Evolutionary conservation across 768 basidiomycete species (phyloP).

Genomic region (Auriscalpium orientale): DNA sequence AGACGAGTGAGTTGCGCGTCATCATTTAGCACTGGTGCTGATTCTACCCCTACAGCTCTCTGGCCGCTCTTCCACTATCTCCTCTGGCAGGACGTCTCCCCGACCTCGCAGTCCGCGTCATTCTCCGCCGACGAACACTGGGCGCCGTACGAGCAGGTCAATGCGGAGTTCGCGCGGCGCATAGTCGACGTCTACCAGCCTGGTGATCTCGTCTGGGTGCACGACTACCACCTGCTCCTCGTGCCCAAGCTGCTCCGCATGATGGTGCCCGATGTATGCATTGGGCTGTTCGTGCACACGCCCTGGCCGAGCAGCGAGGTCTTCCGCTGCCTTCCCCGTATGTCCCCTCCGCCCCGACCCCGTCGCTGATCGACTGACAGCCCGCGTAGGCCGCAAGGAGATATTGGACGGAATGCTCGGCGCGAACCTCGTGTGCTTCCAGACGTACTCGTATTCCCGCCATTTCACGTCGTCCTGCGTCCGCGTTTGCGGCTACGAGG

Average conservation of each 20-base stretch:
- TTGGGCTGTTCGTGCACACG: conserved; percentile 95
- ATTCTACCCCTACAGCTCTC: conserved; percentile 46
- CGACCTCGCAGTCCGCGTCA: conserved; percentile 77
- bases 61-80: conserved; percentile 99
- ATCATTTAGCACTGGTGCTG: background rate
- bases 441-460: conserved; percentile 91
- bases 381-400: conserved; percentile 63
- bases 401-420: conserved; percentile 98
- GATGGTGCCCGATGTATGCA: conserved; percentile 55
- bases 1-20: conserved; percentile 63
- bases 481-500: conserved; percentile 93
- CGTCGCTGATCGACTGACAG: too few species aligned
- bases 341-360: conserved; percentile 23
- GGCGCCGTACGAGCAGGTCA: conserved; percentile 73
- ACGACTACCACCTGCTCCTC: conserved; percentile 94
- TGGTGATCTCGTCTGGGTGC: conserved; percentile 81
- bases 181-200: conserved; percentile 66
- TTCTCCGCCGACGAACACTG: conserved; percentile 67
- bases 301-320: conserved; percentile 97
- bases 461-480: conserved; percentile 95
- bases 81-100: conserved; percentile 85
- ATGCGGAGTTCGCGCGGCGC: conserved; percentile 70
- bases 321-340: conserved; percentile 87
- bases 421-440: conserved; percentile 94
- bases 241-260: conserved; percentile 80